phyloP scores from a whole-genome alignment of 192 early-diverging fungal species.

The Phlyctochytrium arcticum region DNA sequence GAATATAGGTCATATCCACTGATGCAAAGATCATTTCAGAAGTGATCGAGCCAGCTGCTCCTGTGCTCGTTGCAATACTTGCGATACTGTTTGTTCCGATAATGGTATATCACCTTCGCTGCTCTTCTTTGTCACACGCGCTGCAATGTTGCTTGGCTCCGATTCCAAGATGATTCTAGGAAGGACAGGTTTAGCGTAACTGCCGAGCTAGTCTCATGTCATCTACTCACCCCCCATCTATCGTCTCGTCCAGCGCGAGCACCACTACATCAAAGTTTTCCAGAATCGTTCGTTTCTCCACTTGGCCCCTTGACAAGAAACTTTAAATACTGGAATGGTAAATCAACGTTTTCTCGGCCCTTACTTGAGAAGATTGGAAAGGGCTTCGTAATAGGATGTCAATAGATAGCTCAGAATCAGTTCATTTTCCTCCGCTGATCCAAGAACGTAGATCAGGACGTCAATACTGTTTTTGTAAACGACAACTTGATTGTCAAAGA shows the following conservation, averaged over 20 bases:
- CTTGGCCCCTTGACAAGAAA: slow-evolving; percentile 81
- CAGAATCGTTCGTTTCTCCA: slow-evolving; percentile 85
- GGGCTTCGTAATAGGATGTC: slow-evolving; percentile 77
- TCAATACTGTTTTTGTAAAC: slow-evolving; percentile 83
- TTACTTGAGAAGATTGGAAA: slow-evolving; percentile 79
- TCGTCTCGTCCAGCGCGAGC: slow-evolving; percentile 87
- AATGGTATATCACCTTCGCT: slow-evolving; percentile 30
- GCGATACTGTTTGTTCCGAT: slow-evolving; percentile 46
- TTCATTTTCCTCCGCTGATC: slow-evolving; percentile 91
- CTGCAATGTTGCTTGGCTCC: slow-evolving; percentile 38
- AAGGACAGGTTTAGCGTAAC: neutral
- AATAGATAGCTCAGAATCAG: slow-evolving; percentile 75
- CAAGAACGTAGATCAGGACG: slow-evolving; percentile 88
- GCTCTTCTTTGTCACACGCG: slow-evolving; percentile 44
- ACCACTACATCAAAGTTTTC: slow-evolving; percentile 90
- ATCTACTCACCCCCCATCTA: slow-evolving; percentile 79
- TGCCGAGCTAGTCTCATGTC: neutral
- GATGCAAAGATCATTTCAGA: slow-evolving; percentile 29
- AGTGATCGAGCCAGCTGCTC: slow-evolving; percentile 43
- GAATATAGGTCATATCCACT: too few relatives aligned
- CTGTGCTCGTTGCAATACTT: slow-evolving; percentile 40
- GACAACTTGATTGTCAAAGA: slow-evolving; percentile 90
- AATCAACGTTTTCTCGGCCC: too few relatives aligned
- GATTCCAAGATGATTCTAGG: slow-evolving; percentile 44
- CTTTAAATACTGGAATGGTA: neutral